Conservation (phyloP, 2,329 filamentous ascomycete genomes). For the Botrytis fabae region DNA sequence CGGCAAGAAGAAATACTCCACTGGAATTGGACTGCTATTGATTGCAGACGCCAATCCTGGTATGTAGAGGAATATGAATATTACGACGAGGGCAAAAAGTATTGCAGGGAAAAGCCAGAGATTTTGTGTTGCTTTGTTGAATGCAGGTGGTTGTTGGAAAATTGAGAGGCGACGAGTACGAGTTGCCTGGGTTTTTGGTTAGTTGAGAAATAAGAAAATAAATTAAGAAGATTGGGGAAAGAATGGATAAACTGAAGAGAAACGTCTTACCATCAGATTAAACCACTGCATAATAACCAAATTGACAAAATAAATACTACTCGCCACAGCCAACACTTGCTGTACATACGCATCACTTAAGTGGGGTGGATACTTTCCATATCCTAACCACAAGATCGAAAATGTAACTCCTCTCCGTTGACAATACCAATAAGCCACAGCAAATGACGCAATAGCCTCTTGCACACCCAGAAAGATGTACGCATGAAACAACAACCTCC, state of each 20-base stretch:
- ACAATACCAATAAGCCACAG: constrained; percentile 66
- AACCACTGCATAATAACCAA: constrained; percentile 81
- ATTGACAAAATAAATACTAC: constrained; percentile 71
- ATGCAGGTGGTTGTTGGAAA: constrained; percentile 68
- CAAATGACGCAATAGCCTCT: constrained; percentile 58
- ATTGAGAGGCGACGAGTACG: constrained; percentile 63
- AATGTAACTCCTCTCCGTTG: constrained; percentile 64
- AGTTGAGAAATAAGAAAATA: neutral
- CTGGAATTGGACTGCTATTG: constrained; percentile 62
- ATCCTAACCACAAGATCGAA: constrained; percentile 64
- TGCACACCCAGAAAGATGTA: constrained; percentile 69
- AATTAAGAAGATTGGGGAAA: neutral
- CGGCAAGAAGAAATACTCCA: constrained; percentile 74
- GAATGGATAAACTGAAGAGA: neutral
- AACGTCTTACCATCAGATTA: constrained; percentile 55
- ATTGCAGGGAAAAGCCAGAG: constrained; percentile 69
- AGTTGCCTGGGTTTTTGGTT: constrained; percentile 44
- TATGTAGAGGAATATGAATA: constrained; percentile 68
- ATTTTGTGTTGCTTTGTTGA: constrained; percentile 62
- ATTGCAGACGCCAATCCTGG: constrained; percentile 61
- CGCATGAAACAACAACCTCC: constrained; percentile 68
- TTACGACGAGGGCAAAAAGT: constrained; percentile 64
- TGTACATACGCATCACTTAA: constrained; percentile 53
- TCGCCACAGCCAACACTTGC: constrained; percentile 43
- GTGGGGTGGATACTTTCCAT: constrained; percentile 50